Base-by-base conservation (phyloP, 805 yeast genomes). In the Schizosaccharomyces octosporus region DNA sequence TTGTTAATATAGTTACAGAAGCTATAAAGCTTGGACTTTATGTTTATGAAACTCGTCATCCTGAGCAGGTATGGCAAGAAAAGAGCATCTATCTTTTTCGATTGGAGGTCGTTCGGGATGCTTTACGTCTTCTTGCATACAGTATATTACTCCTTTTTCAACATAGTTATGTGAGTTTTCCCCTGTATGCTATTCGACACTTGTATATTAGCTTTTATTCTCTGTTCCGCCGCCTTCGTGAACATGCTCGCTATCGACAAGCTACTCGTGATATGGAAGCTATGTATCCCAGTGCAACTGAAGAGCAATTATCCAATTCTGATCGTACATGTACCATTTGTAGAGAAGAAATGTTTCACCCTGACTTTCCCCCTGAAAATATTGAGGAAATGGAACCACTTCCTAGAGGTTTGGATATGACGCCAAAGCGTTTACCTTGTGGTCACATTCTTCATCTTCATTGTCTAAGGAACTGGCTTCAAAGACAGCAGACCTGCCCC, bases 391-490 rank as follows among this genome's bases (percentile, higher is more conserved):
- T 61, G 5, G 64, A 63, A 59, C 65, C 64, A 6, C 32, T 29
- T 24, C 57, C 57, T 51, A 21, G 36, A 21, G 57, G 57, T 51
- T 64, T 64, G 36, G 62, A 68, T 27, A 59, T 63, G 62, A 74
- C 72, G 59, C 95, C 97, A 4, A 87, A 87, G 70, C 84, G 78
- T 67, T 75, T 93, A 59, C 76, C 74, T 1, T 93, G 98, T 74
- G 85, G 87, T 31, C 98, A 93, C 71, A 83, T 87, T 59, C 76
- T 90, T 62, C 98, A 93, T 70, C 73, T 84, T 72, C 89, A 93
- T 4, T 93, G 98, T 70, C 76, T 93, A 64, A 85, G 87, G 67
- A 83, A 85, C 65, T 93, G 98, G 98, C 75, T 93, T 66, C 94
- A 86, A 68, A 78, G 95, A 65, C 87, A 95, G 0, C 90, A 84